Percentiles rank a stretch among this genome's conserved stretches.
phyloP scores from a whole-genome alignment of 768 basidiomycete genomes.

The Lactarius hatsudake region DNA sequence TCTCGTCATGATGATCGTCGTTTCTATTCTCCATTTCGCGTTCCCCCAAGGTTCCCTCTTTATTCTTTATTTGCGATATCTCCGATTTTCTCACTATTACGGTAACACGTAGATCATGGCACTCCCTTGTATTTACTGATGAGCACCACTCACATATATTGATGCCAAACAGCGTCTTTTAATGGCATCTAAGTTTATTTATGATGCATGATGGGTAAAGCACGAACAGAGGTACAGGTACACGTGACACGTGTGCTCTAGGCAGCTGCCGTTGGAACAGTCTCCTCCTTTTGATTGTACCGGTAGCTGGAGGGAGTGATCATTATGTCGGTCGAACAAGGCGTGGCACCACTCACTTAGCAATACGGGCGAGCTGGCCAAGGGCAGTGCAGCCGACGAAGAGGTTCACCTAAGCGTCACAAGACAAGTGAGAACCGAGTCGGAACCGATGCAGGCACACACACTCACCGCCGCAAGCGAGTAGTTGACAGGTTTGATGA shows the following conservation, averaged over 20 bases:
- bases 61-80: not conserved
- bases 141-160: constrained; percentile 3
- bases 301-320: constrained; percentile 9
- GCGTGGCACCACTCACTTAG: constrained; percentile 45
- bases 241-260: not conserved
- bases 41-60: too few relatives aligned
- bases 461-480: constrained; percentile 79
- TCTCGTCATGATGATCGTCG: not conserved
- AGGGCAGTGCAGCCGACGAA: constrained; percentile 70
- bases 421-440: constrained; percentile 9
- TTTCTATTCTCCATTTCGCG: not conserved
- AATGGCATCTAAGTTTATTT: not conserved
- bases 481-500: constrained; percentile 93
- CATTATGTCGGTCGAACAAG: not conserved
- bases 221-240: not conserved
- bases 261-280: not conserved
- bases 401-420: constrained; percentile 56
- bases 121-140: constrained; percentile 12
- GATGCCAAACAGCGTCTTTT: not conserved
- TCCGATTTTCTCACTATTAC: constrained; percentile 7
- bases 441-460: not conserved
- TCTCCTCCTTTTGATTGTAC: constrained; percentile 3
- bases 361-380: constrained; percentile 61
- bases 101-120: constrained; percentile 18
- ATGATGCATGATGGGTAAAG: not conserved